A percentile compares a stretch with the other conserved stretches of the same genome.
phyloP scores from a whole-genome alignment of 2,329 filamentous ascomycete genomes.

The Cryphonectria naterciae region DNA sequence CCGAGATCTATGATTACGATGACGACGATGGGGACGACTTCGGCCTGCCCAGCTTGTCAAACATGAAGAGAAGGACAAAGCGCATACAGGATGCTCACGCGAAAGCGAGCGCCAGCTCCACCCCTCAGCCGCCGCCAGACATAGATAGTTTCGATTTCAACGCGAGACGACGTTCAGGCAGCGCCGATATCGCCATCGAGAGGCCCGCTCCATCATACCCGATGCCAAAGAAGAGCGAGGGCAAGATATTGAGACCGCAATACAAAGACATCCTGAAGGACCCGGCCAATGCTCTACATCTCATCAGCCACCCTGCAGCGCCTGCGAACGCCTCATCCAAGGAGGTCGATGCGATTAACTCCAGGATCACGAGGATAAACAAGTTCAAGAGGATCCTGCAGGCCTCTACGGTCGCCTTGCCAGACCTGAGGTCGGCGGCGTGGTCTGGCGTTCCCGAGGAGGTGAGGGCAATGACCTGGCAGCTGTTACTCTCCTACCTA shows the following conservation, averaged over 20 bases:
- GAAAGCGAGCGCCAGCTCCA: conserved; percentile 34
- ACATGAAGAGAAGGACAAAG: conserved; percentile 76
- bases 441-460: conserved; percentile 96
- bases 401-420: conserved; percentile 82
- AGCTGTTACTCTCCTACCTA: conserved; percentile 90
- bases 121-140: conserved; percentile 28
- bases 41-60: conserved; percentile 88
- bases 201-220: conserved; percentile 82
- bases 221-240: conserved; percentile 84
- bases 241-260: conserved; percentile 93
- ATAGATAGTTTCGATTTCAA: conserved; percentile 20
- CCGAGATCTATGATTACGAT: conserved; percentile 77
- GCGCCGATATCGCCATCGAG: conserved; percentile 92
- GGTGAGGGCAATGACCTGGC: conserved; percentile 99
- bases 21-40: conserved; percentile 95
- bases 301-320: conserved; percentile 84
- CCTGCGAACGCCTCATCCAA: conserved; percentile 77
- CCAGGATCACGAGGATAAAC: conserved; percentile 91
- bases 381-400: conserved; percentile 98
- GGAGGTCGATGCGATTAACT: conserved; percentile 83
- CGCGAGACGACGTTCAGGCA: conserved; percentile 69
- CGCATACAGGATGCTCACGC: conserved; percentile 53
- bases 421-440: conserved; percentile 81
- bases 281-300: conserved; percentile 90
- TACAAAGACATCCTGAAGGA: conserved; percentile 93